Evolutionary conservation across 2,329 filamentous ascomycete genomes (phyloP).

Genomic region (Arachnomyces sp.): DNA sequence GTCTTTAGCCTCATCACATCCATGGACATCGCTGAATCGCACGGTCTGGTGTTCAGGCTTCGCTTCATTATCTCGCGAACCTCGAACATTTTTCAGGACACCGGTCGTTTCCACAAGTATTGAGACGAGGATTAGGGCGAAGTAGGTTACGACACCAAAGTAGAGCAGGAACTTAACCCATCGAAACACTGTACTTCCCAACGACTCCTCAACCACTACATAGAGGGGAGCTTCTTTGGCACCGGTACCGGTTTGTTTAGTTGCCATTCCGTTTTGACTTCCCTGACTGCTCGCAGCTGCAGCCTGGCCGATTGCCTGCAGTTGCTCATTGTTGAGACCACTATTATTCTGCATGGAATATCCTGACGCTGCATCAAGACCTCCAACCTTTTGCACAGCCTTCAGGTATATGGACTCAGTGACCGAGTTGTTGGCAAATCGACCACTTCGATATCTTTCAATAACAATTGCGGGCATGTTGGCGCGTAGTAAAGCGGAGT

Average conservation of each 20-base stretch:
- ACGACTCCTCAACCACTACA: conserved; percentile 88
- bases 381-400: conserved; percentile 58
- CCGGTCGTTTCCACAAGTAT: conserved; percentile 76
- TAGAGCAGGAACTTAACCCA: conserved; percentile 81
- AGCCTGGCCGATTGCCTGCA: conserved; percentile 74
- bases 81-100: conserved; percentile 68
- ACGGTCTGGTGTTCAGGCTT: conserved; percentile 89
- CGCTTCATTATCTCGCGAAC: conserved; percentile 67
- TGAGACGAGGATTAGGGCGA: conserved; percentile 69
- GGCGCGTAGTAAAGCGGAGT: conserved; percentile 78
- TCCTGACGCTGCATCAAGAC: conserved; percentile 24
- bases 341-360: conserved; percentile 19
- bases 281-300: conserved; percentile 64
- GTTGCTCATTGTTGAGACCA: conserved; percentile 50
- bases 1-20: conserved; percentile 96
- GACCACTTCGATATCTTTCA: conserved; percentile 77
- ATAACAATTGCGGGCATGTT: conserved; percentile 91
- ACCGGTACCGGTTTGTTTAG: conserved; percentile 50
- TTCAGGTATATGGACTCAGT: conserved; percentile 73
- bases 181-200: conserved; percentile 70
- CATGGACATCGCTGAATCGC: conserved; percentile 87
- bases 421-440: conserved; percentile 70
- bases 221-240: conserved; percentile 80
- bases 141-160: conserved; percentile 70
- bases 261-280: conserved; percentile 50